Evolutionary conservation across 768 basidiomycete genomes (phyloP), one percentile per base, ranked within the genome.

Genomic region (Pleurotus sapidus): DNA sequence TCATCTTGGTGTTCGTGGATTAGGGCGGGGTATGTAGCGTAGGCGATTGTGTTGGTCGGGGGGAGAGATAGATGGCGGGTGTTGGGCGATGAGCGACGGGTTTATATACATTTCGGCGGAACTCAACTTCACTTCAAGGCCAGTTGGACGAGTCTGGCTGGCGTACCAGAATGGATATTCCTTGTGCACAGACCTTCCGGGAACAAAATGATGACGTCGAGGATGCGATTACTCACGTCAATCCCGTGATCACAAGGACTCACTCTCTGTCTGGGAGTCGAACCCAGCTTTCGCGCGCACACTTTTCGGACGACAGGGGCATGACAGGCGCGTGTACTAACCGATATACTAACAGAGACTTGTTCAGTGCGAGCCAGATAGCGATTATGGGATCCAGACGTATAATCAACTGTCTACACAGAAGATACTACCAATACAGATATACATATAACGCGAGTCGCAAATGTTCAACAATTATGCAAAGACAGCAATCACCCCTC

Each of bases 401-500:
- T n/a, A n/a, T n/a, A n/a, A 20, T 20, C 20, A 20, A 20, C 20
- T 20, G 20, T 20, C 20, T 20, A 20, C 20, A 20, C 20, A 20
- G 20, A 20, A 20, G 20, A 20, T 20, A 20, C 20, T 20, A 20
- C 20, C 24, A 17, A 20, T 12, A n/a, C 17, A 46, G 24, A 18
- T 46, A 18, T 46, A 46, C 45, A 5, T 18, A 46, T 8, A 46
- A 46, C 9, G 15, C 23, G 14, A 43, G 3, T 11, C 11, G 39
- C 39, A 40, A 40, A 40, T n/a, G n/a, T 23, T 45, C 42, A n/a
- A n/a, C 15, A n/a, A 20, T 54, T 24, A 81, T 14, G 74, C 76
- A 65, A 78, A 80, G 15, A 80, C 68, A 56, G 73, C 72, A 57
- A 81, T 71, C 24, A 75, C 76, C 7, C 78, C 77, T 60, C 74